These are phyloP conservation scores for Fraxinus albicans DNA, from an alignment of 305 asterid species.

Conservation along the genomic window DNA sequence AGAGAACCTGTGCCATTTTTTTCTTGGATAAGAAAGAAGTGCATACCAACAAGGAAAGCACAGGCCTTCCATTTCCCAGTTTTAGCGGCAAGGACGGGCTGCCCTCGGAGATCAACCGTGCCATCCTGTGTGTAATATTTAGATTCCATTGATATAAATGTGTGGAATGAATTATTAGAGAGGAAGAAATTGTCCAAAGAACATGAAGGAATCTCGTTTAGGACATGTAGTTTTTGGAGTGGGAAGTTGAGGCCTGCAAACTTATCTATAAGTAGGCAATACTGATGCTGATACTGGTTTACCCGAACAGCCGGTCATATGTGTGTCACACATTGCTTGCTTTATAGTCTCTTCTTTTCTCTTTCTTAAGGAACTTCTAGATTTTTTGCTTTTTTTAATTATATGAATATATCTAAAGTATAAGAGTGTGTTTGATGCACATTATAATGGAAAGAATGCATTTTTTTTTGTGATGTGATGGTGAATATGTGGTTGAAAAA, in stretches of 20 bases:
- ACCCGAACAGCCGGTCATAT: conserved; percentile 30
- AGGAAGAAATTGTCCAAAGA: neutral
- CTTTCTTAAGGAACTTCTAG: neutral
- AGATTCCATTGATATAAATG: conserved; percentile 38
- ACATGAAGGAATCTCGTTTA: conserved; percentile 19
- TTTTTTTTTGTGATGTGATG: no score
- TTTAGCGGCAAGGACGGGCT: conserved; percentile 51
- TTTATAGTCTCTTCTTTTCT: neutral
- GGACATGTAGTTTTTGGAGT: conserved; percentile 17
- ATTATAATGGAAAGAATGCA: no score
- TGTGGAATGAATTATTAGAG: neutral
- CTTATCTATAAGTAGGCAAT: conserved; percentile 30
- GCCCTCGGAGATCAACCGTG: conserved; percentile 71
- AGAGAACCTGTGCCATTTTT: neutral
- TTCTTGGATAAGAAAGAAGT: neutral
- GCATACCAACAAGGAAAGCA: conserved; percentile 70
- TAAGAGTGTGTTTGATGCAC: no score
- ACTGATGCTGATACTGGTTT: conserved; percentile 1
- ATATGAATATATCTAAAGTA: neutral
- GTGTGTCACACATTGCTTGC: neutral
- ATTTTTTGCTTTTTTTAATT: no score
- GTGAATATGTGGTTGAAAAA: no score
- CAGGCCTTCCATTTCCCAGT: conserved; percentile 96
- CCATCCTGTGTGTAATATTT: conserved; percentile 68
- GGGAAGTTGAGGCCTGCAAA: conserved; percentile 18